Evolutionary conservation across 139 green algal species (phyloP).

Genomic region (Coccomyxa sp.): DNA sequence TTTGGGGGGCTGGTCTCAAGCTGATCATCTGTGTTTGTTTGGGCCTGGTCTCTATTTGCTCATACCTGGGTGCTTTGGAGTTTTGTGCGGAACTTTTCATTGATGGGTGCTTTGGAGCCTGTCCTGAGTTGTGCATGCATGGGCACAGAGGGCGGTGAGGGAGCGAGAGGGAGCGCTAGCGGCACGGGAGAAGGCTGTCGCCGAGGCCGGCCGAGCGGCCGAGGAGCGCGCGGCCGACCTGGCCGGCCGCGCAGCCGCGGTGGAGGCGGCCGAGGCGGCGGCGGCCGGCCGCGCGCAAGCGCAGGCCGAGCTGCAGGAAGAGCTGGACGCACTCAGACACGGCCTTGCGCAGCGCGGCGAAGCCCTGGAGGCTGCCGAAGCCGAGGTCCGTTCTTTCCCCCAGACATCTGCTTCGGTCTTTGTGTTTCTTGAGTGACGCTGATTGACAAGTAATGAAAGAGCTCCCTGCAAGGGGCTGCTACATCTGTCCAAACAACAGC

Average conservation of each 20-base stretch:
- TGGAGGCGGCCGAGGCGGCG: conserved; percentile 4
- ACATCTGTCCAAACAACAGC: too few relatives aligned
- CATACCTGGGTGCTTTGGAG: too few relatives aligned
- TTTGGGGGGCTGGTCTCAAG: too few relatives aligned
- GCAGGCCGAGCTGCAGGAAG: not conserved
- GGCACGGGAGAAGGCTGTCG: conserved; percentile 5
- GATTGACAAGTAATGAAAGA: too few relatives aligned
- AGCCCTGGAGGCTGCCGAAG: conserved; percentile 18
- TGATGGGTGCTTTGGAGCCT: too few relatives aligned
- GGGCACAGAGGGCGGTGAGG: conserved; percentile 20
- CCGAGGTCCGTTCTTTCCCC: conserved; percentile 5
- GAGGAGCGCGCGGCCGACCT: conserved; percentile 9
- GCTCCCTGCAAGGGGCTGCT: too few relatives aligned
- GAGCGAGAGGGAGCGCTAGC: conserved; percentile 24
- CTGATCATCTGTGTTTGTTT: too few relatives aligned
- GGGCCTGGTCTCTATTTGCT: too few relatives aligned
- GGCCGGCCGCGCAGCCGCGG: not conserved
- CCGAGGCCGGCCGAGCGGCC: not conserved
- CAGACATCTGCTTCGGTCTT: too few relatives aligned
- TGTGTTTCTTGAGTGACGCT: not conserved
- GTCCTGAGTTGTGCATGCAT: too few relatives aligned
- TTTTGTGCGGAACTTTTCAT: too few relatives aligned
- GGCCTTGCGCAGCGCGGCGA: conserved; percentile 19
- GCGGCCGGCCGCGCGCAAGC: not conserved
- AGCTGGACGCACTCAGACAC: conserved; percentile 14